phyloP scores from a whole-genome alignment of 1,284 basidiomycete genomes.

The Cutaneotrichosporon mucoides region DNA sequence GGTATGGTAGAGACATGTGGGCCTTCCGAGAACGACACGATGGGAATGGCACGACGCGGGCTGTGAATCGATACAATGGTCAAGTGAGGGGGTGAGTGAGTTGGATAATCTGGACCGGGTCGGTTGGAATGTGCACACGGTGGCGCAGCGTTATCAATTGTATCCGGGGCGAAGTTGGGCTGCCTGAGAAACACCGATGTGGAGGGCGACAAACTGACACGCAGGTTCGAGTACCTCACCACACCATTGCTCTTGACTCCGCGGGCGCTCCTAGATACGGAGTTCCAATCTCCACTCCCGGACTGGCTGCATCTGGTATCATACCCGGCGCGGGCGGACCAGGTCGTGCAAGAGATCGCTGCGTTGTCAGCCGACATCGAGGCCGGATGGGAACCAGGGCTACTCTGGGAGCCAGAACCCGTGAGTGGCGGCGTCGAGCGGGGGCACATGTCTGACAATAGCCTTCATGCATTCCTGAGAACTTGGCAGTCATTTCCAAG shows the following conservation, averaged over 20 bases:
- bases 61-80: constrained; percentile 39
- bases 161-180: no score
- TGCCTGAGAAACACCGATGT: no score
- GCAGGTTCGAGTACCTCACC: constrained; percentile 39
- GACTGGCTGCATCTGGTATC: constrained; percentile 37
- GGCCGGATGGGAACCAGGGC: constrained; percentile 22
- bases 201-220: background rate
- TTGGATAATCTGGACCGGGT: background rate
- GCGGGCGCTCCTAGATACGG: constrained; percentile 18
- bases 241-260: constrained; percentile 29
- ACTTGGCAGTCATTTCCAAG: constrained; percentile 19
- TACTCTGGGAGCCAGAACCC: constrained; percentile 43
- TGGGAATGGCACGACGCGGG: constrained; percentile 33
- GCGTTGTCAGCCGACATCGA: constrained; percentile 8
- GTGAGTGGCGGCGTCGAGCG: constrained; percentile 12
- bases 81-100: constrained; percentile 33
- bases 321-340: constrained; percentile 20
- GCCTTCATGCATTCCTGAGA: constrained; percentile 23
- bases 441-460: constrained; percentile 1
- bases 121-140: no score
- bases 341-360: constrained; percentile 23
- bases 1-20: constrained; percentile 42
- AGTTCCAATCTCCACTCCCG: constrained; percentile 19
- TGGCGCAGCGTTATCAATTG: no score
- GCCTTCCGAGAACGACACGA: constrained; percentile 29